A percentile compares a stretch with the other conserved stretches of the same genome.
Conservation (phyloP, 2,329 filamentous ascomycete species). For the Aspergillus awamori region DNA sequence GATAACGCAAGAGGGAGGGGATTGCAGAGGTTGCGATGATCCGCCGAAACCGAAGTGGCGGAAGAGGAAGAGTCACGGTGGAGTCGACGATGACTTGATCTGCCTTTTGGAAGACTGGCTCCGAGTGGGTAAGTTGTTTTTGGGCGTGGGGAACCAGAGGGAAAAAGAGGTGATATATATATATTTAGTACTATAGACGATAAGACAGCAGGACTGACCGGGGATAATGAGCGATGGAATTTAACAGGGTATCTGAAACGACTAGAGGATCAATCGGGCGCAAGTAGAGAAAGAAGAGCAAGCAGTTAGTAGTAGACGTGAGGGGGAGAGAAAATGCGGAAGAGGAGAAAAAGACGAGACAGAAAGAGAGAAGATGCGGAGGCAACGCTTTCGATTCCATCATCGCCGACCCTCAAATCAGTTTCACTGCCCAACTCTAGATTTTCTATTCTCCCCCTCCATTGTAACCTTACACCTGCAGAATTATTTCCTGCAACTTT, state of each 20-base stretch:
- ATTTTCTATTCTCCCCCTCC: too few relatives aligned
- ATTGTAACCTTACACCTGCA: background rate
- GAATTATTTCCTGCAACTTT: background rate
- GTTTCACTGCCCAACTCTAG: too few relatives aligned
- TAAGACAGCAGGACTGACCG: background rate
- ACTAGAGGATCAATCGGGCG: background rate
- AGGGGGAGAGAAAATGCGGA: background rate
- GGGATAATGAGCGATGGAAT: background rate
- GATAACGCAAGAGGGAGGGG: background rate
- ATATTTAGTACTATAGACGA: background rate
- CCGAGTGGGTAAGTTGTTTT: too few relatives aligned
- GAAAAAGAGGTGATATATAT: too few relatives aligned
- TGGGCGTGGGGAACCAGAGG: too few relatives aligned
- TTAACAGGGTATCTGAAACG: background rate
- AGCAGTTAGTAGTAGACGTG: background rate
- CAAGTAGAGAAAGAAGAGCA: background rate
- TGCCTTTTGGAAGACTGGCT: background rate
- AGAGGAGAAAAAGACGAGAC: too few relatives aligned
- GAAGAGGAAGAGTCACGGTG: slow-evolving; percentile 9
- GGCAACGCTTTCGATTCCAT: background rate
- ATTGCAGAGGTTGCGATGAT: slow-evolving; percentile 5
- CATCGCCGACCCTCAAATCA: background rate
- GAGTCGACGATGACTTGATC: slow-evolving; percentile 4
- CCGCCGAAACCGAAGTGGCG: slow-evolving; percentile 14
- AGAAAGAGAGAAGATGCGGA: background rate